Base-by-base conservation (phyloP, 495 filamentous ascomycete species). In the Podospora pseudoanserina region DNA sequence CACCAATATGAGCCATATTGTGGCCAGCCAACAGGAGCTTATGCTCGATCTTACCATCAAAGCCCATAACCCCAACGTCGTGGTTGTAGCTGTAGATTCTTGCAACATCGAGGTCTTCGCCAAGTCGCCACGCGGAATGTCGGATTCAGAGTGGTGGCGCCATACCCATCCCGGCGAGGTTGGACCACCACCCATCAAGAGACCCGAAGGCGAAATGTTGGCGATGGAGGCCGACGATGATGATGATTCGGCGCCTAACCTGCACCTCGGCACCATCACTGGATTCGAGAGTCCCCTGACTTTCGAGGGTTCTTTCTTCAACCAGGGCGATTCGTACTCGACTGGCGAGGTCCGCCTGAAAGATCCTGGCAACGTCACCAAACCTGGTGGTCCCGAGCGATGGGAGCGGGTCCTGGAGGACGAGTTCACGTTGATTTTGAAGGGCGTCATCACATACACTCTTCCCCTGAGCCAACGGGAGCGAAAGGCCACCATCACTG, bases 41-140 rank as follows among this genome's bases (percentile, higher is more conserved):
- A 98, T 99, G 89, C 83, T 99, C 69, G 94, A 99, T 73, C 81
- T 98, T 9, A 87, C 90, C n/a, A 91, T 99, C 53, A 84, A 84
- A 68, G 95, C 94, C 1, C 82, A 91, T 67, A 99, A 99, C 74
- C 95, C 94, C 0, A 99, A 99, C 70, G 84, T 96, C 20, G 89
- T 97, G 57, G 87, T 90, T 18, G 88, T 99, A 28, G 89, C 89
- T 9, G 87, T 99, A 63, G 88, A 90, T 70, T 86, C 91, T 30
- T 90, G 94, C 72, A 91, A 97, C 75, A 84, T 98, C 63, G 91
- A 95, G 72, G 86, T 99, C 26, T 98, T 98, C 77, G 95, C 95
- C 6, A 95, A 93, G 75, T 97, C 93, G 60, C 90, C 89, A 26
- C 90, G 93, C 74, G 90, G 94, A 44, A 90, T 91, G 27, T 89